phyloP scores from a whole-genome alignment of 2,329 filamentous ascomycete species.

The Diaporthe capsici region DNA sequence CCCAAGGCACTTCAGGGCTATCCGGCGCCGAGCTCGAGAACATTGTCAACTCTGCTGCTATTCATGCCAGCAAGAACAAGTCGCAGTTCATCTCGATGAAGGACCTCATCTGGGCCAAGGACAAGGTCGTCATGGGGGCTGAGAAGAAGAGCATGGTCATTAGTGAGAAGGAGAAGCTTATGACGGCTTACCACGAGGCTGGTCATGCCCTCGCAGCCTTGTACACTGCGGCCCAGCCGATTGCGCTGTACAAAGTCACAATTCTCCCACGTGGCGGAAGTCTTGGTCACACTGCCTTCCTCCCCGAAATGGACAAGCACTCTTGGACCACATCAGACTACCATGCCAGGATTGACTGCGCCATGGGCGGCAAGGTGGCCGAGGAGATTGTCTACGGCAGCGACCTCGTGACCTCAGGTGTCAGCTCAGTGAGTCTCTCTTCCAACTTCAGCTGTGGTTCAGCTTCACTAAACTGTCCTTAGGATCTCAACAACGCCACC shows the following conservation, averaged over 20 bases:
- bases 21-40: constrained; percentile 98
- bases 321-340: constrained; percentile 89
- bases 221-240: constrained; percentile 79
- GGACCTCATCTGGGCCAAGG: constrained; percentile 97
- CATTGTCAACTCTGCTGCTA: constrained; percentile 94
- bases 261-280: constrained; percentile 92
- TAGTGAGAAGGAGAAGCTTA: constrained; percentile 93
- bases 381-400: constrained; percentile 91
- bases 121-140: constrained; percentile 97
- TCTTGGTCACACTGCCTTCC: constrained; percentile 87
- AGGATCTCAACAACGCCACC: constrained; percentile 90
- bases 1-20: constrained; percentile 89
- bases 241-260: constrained; percentile 94
- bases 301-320: constrained; percentile 94
- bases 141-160: constrained; percentile 93
- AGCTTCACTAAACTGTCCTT: constrained; percentile 46
- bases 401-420: constrained; percentile 93
- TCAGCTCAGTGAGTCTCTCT: constrained; percentile 74
- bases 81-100: constrained; percentile 79
- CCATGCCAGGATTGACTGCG: constrained; percentile 77
- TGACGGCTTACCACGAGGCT: constrained; percentile 97
- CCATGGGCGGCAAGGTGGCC: constrained; percentile 82
- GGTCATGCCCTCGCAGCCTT: constrained; percentile 93
- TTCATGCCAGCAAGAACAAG: constrained; percentile 92
- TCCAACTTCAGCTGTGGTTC: neutral